Percentiles rank a stretch among this genome's conserved stretches.
phyloP scores from a whole-genome alignment of 164 flowering plant genomes.

The Warburgia ugandensis region DNA sequence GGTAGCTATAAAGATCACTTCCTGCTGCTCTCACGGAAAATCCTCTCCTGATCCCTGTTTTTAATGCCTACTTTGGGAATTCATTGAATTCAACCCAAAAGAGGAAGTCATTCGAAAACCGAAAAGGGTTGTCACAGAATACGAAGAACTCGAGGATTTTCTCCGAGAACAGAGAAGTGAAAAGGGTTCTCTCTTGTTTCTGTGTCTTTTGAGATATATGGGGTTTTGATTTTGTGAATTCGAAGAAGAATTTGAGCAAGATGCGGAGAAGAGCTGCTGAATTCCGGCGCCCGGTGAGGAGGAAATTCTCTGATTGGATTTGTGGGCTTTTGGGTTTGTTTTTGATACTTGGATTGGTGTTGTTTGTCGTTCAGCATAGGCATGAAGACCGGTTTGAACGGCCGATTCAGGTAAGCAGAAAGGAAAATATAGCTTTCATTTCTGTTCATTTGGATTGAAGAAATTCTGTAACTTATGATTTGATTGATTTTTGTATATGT shows the following conservation, averaged over 20 bases:
- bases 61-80: too few relatives aligned
- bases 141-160: too few relatives aligned
- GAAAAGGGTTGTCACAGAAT: too few relatives aligned
- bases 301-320: slow-evolving; percentile 80
- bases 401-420: slow-evolving; percentile 2
- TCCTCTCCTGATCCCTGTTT: too few relatives aligned
- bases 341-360: slow-evolving; percentile 44
- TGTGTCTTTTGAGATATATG: not conserved
- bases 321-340: slow-evolving; percentile 57
- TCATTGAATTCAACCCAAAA: too few relatives aligned
- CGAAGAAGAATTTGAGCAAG: slow-evolving; percentile 9
- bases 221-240: not conserved
- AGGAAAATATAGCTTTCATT: not conserved
- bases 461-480: too few relatives aligned
- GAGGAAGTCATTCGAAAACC: too few relatives aligned
- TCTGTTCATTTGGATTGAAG: not conserved
- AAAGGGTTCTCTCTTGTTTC: too few relatives aligned
- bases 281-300: slow-evolving; percentile 74
- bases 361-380: slow-evolving; percentile 73
- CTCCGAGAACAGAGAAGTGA: too few relatives aligned
- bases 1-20: too few relatives aligned
- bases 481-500: too few relatives aligned
- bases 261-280: slow-evolving; percentile 90
- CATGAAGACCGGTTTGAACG: slow-evolving; percentile 40
- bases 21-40: too few relatives aligned